Conservation (phyloP, 306 rosid species). For the Heteromeles arbutifolia region DNA sequence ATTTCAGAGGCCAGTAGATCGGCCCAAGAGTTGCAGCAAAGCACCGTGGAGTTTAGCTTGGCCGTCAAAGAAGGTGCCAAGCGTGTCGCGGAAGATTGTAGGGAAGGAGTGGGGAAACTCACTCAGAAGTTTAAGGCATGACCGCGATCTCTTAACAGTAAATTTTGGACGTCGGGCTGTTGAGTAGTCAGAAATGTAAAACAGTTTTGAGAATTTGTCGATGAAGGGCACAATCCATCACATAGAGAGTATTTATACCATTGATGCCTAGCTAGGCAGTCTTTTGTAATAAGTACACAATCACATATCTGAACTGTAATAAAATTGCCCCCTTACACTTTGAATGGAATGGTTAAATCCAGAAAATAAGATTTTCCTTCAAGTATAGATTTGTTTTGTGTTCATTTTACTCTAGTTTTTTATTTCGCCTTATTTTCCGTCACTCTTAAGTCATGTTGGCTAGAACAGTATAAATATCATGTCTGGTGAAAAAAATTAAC, state of each 20-base stretch:
- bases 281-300: not conserved
- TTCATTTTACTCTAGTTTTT: not conserved
- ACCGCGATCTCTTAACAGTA: slow-evolving; percentile 8
- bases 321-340: not conserved
- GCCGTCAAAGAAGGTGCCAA: slow-evolving; percentile 65
- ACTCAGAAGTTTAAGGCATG: slow-evolving; percentile 78
- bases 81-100: slow-evolving; percentile 73
- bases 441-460: no score
- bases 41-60: slow-evolving; percentile 47
- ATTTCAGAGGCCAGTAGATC: slow-evolving; percentile 48
- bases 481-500: no score
- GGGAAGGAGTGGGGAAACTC: slow-evolving; percentile 88
- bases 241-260: not conserved
- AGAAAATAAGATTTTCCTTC: not conserved
- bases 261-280: not conserved
- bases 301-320: no score
- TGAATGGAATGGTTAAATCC: not conserved
- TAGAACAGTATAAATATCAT: no score
- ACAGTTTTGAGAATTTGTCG: slow-evolving; percentile 3
- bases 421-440: no score
- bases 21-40: slow-evolving; percentile 52
- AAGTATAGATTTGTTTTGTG: no score
- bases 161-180: slow-evolving; percentile 1
- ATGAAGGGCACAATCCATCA: not conserved
- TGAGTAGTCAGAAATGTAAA: not conserved